Percentiles rank a stretch among this genome's conserved stretches.
Evolutionary conservation across 2,329 filamentous ascomycete genomes (phyloP).

Genomic region (Fusarium sp.): DNA sequence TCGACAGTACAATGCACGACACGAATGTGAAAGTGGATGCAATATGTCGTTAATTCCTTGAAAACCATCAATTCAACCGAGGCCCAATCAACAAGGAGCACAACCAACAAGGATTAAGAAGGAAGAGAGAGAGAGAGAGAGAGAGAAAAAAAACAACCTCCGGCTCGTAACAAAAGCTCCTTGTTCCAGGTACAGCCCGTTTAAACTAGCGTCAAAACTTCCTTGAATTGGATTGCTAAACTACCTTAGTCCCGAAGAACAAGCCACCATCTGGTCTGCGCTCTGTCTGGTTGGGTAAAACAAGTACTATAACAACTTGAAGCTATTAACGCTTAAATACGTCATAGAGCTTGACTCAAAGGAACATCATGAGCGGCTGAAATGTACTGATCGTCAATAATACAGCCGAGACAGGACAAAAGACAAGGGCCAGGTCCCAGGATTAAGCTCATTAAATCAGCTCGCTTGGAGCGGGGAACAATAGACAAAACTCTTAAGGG

Average conservation of each 20-base stretch:
- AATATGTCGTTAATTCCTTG: constrained; percentile 1
- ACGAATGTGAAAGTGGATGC: constrained; percentile 17
- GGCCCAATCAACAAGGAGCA: not conserved
- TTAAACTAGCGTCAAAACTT: constrained; percentile 23
- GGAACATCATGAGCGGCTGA: not conserved
- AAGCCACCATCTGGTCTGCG: constrained; percentile 8
- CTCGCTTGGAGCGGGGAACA: constrained; percentile 24
- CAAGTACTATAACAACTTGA: not conserved
- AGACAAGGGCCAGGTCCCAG: constrained; percentile 1
- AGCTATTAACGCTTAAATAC: not conserved
- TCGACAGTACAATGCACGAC: not conserved
- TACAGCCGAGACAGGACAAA: constrained; percentile 3
- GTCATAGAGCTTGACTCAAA: not conserved
- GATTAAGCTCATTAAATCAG: constrained; percentile 1
- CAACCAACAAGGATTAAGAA: too few relatives aligned
- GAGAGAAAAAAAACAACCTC: not conserved
- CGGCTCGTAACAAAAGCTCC: constrained; percentile 13
- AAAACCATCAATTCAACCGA: constrained; percentile 9
- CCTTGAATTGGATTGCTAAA: constrained; percentile 25
- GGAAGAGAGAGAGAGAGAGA: too few relatives aligned
- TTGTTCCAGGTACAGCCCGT: constrained; percentile 27
- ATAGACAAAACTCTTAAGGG: not conserved
- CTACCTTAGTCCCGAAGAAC: constrained; percentile 24
- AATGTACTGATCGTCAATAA: constrained; percentile 8
- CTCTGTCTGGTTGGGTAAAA: not conserved